Conservation (phyloP, 1,284 basidiomycete species). For the Xerocomus amazonicus region DNA sequence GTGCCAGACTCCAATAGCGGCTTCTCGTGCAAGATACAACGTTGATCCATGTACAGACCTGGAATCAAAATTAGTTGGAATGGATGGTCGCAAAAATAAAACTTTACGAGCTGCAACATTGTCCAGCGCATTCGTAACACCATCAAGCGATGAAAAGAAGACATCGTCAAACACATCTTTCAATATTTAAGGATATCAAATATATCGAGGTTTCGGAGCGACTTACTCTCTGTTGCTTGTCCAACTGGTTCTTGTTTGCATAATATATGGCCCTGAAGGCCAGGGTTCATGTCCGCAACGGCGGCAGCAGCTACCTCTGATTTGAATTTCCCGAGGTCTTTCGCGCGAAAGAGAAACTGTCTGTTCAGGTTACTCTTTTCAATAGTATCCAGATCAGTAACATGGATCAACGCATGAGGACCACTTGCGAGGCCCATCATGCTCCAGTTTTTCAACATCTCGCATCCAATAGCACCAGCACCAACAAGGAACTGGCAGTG, state of each 20-base stretch:
- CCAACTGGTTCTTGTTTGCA: slow-evolving; percentile 95
- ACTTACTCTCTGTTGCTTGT: slow-evolving; percentile 85
- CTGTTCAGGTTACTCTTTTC: slow-evolving; percentile 99
- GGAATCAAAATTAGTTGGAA: slow-evolving; percentile 7
- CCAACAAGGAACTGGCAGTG: slow-evolving; percentile 97
- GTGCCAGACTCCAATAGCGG: slow-evolving; percentile 97
- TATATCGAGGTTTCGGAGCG: not conserved
- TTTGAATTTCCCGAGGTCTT: slow-evolving; percentile 98
- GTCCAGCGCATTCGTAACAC: slow-evolving; percentile 99
- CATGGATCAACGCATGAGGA: slow-evolving; percentile 80
- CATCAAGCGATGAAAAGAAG: slow-evolving; percentile 88
- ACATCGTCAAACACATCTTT: slow-evolving; percentile 85
- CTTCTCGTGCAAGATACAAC: slow-evolving; percentile 97
- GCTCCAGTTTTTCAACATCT: slow-evolving; percentile 99
- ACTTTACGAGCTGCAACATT: slow-evolving; percentile 90
- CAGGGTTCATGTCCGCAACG: slow-evolving; percentile 96
- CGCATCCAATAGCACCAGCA: slow-evolving; percentile 97
- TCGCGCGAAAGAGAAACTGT: slow-evolving; percentile 97
- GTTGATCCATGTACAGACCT: slow-evolving; percentile 98
- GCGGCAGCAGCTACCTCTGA: slow-evolving; percentile 92
- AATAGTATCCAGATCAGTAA: slow-evolving; percentile 98
- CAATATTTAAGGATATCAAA: slow-evolving; percentile 3
- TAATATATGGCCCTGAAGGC: slow-evolving; percentile 83
- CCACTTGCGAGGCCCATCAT: slow-evolving; percentile 97
- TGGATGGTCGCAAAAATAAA: not conserved